A percentile compares a stretch with the other conserved stretches of the same genome.
phyloP scores from a whole-genome alignment of 306 rosid species.

The Pueraria montana region DNA sequence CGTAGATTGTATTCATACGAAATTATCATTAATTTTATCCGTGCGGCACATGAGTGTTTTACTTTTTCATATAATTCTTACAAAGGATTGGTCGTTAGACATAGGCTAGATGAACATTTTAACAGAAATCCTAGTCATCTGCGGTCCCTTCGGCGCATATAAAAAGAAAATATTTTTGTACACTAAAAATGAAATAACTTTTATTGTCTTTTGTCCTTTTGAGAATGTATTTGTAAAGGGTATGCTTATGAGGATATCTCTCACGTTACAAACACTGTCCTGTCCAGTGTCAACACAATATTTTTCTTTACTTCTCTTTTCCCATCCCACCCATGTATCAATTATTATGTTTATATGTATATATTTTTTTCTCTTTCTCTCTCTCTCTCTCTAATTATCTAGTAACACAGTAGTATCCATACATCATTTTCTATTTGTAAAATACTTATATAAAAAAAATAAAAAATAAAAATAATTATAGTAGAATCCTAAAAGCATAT shows the following conservation, averaged over 20 bases:
- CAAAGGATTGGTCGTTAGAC: background rate
- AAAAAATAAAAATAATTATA: background rate
- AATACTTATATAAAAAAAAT: background rate
- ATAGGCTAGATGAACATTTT: slow-evolving; percentile 7
- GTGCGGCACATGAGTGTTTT: background rate
- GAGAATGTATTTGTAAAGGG: background rate
- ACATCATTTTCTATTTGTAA: too few species aligned
- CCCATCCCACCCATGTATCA: too few species aligned
- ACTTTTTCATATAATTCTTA: background rate
- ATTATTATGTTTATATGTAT: too few species aligned
- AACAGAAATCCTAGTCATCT: background rate
- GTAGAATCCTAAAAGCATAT: background rate
- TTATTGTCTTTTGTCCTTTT: background rate
- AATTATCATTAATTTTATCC: slow-evolving; percentile 5
- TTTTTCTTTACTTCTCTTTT: too few species aligned
- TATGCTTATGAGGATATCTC: too few species aligned
- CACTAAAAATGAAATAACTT: background rate
- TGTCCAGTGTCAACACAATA: too few species aligned
- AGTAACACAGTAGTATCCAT: too few species aligned
- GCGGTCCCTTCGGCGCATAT: background rate
- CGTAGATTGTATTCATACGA: background rate
- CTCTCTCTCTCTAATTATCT: too few species aligned
- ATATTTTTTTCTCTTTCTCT: too few species aligned
- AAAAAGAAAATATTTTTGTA: background rate
- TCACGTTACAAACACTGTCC: too few species aligned